Conservation (phyloP, 2,329 filamentous ascomycete species). For the Fusarium miscanthi region DNA sequence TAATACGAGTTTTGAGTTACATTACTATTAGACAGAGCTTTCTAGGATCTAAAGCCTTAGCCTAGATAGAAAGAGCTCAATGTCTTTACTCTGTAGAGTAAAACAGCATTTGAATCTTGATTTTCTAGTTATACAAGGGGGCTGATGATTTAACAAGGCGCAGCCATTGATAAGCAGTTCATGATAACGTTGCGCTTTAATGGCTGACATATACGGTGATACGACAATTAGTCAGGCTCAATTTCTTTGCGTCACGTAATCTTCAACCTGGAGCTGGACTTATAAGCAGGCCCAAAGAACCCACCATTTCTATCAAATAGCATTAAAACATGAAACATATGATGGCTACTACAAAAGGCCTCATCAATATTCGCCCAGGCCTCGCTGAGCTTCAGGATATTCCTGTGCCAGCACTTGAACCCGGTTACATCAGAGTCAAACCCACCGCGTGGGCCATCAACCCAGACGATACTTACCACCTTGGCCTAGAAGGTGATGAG, state of each 20-base stretch:
- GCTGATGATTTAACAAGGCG: neutral
- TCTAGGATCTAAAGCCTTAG: no score
- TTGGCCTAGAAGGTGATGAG: neutral
- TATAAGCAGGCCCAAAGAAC: neutral
- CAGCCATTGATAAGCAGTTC: neutral
- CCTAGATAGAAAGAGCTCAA: no score
- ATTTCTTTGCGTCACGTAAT: neutral
- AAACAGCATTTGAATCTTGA: rapidly evolving
- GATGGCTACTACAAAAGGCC: neutral
- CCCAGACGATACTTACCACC: constrained; percentile 2
- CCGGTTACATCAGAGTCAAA: neutral
- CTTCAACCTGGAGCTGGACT: neutral
- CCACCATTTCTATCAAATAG: no score
- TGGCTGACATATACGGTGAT: neutral
- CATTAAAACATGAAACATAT: rapidly evolving
- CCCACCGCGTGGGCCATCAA: constrained; percentile 4
- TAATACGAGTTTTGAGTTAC: no score
- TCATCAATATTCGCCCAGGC: neutral
- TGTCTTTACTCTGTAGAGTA: no score
- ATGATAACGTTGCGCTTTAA: neutral
- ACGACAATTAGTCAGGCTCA: neutral
- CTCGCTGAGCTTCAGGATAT: neutral
- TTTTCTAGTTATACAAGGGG: rapidly evolving
- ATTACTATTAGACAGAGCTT: no score
- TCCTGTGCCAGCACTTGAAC: neutral